Conservation (phyloP, 2,329 filamentous ascomycete species). For the Trichoderma sp. region DNA sequence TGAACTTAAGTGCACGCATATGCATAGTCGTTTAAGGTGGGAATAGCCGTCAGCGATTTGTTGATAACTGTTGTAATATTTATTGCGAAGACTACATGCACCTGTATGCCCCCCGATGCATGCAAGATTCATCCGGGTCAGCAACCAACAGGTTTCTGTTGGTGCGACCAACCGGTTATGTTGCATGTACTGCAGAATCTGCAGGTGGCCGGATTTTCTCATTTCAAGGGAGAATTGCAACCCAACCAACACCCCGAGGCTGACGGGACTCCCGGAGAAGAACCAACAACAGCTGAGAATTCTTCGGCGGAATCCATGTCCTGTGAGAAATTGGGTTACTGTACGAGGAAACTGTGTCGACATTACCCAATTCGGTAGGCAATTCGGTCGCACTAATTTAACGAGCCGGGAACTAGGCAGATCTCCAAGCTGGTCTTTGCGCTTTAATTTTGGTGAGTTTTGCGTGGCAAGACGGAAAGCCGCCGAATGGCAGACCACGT, state of each 20-base stretch:
- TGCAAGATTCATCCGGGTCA: not conserved
- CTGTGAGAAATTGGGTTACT: not conserved
- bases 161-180: not conserved
- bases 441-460: not conserved
- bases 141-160: not conserved
- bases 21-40: not conserved
- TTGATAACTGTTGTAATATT: not conserved
- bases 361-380: not conserved
- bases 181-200: not conserved
- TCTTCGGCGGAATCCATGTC: not conserved
- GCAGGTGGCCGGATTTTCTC: not conserved
- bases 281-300: not conserved
- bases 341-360: not conserved
- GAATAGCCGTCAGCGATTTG: not conserved
- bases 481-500: not conserved
- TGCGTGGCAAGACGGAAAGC: not conserved
- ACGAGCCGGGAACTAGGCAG: not conserved
- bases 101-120: not conserved
- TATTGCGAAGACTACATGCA: not conserved
- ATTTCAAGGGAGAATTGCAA: not conserved
- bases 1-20: not conserved
- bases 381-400: not conserved
- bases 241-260: not conserved
- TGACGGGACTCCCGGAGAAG: not conserved
- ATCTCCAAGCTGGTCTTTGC: not conserved